Evolutionary conservation across 139 green algal species (phyloP), one percentile per base, ranked within the genome.

Genomic region (Chlorella sorokiniana): DNA sequence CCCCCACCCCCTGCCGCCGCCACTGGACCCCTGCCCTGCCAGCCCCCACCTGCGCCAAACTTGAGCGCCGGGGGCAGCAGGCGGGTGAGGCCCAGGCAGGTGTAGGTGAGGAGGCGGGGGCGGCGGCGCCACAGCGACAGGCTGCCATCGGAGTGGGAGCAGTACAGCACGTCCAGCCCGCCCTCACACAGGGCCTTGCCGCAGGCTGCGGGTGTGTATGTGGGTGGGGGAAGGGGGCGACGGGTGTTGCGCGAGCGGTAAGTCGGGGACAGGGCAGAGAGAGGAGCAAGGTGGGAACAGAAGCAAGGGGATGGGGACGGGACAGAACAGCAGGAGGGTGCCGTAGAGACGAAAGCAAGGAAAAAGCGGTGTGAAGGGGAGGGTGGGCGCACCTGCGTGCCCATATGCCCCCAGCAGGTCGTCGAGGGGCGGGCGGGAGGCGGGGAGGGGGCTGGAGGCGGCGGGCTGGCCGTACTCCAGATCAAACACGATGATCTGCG

Each of bases 401-500:
- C 87, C 93, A 76, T 86, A 95, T 64, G 86, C 86, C 42, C 90
- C 92, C 67, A 96, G 81, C 74, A 96, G 75, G 37, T 82, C 65
- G 0, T 79, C 54, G 68, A 95, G 92, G 8, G 87, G 38, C 14
- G 91, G 52, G 18, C 83, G 52, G n/a, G 79, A 81, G 33, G 71
- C 44, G 0, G 90, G 83, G 72, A 95, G 77, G 0, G 65, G 51
- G 3, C 80, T 91, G 20, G 83, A 88, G 1, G 86, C 87, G 1
- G 90, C 88, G 31, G 93, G 93, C 67, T 89, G 76, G 29, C 90
- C 92, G 67, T 93, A 88, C 74, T 96, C 91, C 51, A 95, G 63
- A 71, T 97, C 93, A 77, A 95, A 96, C 33, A 96, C 81, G 33
- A 96, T 87, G 31, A 96, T 82, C 86, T 90, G 72, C 63, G 23